These are phyloP conservation scores for Gelatoporia subvermispora DNA, from an alignment of 768 basidiomycete genomes.

Conservation along the genomic window DNA sequence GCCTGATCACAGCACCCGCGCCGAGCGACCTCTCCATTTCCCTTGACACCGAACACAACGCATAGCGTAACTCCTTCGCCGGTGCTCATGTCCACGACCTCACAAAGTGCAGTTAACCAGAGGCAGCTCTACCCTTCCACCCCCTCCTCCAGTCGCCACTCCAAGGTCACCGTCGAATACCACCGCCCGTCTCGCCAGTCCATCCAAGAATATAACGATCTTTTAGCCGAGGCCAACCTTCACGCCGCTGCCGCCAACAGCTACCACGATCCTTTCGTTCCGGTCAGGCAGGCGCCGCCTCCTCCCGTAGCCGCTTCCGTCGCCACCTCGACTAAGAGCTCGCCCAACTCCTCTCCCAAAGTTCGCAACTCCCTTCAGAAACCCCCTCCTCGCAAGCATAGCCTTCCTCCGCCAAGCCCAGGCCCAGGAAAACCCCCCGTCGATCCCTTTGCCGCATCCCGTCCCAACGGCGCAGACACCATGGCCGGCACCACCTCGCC, in stretches of 20 bases:
- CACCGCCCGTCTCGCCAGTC: slow-evolving; percentile 70
- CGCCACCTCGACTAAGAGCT: slow-evolving; percentile 24
- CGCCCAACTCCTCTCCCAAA: slow-evolving; percentile 25
- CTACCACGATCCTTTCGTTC: slow-evolving; percentile 38
- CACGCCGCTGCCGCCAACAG: slow-evolving; percentile 48
- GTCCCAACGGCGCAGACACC: slow-evolving; percentile 24
- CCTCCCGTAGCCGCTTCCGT: slow-evolving; percentile 33
- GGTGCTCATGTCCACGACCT: slow-evolving; percentile 19
- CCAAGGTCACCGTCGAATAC: slow-evolving; percentile 67
- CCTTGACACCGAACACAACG: slow-evolving; percentile 2
- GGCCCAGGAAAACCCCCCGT: slow-evolving; percentile 14
- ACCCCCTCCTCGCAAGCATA: slow-evolving; percentile 49
- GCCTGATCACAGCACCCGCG: too few relatives aligned
- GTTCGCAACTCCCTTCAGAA: slow-evolving; percentile 61
- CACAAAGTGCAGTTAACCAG: slow-evolving; percentile 47
- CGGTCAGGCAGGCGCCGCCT: slow-evolving; percentile 42
- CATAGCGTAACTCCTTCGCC: not conserved
- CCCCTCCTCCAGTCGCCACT: slow-evolving; percentile 32
- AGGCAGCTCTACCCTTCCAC: slow-evolving; percentile 37
- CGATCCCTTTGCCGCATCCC: slow-evolving; percentile 52
- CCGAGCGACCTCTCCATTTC: too few relatives aligned
- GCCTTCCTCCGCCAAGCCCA: slow-evolving; percentile 27
- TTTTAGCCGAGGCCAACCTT: slow-evolving; percentile 55
- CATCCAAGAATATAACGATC: slow-evolving; percentile 73
- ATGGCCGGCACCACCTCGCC: slow-evolving; percentile 43